Percentiles rank a stretch among this genome's conserved stretches.
Conservation (phyloP, 176 grass and related monocot species). For the Triticum dicoccoides region DNA sequence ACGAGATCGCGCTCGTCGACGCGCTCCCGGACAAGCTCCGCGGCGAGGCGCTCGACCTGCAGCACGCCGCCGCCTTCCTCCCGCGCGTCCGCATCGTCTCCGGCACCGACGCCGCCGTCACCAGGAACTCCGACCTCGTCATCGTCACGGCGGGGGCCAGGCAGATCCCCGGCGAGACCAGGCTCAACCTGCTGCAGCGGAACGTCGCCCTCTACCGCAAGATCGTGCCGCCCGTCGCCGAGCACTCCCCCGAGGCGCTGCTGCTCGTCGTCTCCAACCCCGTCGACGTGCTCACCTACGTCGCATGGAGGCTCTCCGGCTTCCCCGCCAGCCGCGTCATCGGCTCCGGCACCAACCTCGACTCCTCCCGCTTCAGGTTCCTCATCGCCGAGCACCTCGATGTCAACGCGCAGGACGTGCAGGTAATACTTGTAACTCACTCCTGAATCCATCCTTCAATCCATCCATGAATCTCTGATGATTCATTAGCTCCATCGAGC, state of each 20-base stretch:
- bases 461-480: not conserved
- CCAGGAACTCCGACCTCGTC: conserved; percentile 50
- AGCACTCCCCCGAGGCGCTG: not conserved
- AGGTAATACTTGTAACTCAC: not conserved
- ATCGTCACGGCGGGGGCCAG: not conserved
- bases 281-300: not conserved
- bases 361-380: not conserved
- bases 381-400: not conserved
- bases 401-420: not conserved
- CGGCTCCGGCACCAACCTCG: not conserved
- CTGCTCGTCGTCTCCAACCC: not conserved
- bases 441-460: no score
- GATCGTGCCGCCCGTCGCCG: not conserved
- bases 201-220: not conserved
- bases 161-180: not conserved
- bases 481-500: not conserved
- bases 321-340: not conserved
- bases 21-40: conserved; percentile 67
- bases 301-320: not conserved
- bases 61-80: conserved; percentile 95
- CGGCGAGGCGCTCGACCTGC: conserved; percentile 96
- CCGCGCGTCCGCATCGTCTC: conserved; percentile 63
- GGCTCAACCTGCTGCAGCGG: not conserved
- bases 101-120: conserved; percentile 46
- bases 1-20: conserved; percentile 94